phyloP scores from a whole-genome alignment of 306 rosid species.

The Begonia peltatifolia region DNA sequence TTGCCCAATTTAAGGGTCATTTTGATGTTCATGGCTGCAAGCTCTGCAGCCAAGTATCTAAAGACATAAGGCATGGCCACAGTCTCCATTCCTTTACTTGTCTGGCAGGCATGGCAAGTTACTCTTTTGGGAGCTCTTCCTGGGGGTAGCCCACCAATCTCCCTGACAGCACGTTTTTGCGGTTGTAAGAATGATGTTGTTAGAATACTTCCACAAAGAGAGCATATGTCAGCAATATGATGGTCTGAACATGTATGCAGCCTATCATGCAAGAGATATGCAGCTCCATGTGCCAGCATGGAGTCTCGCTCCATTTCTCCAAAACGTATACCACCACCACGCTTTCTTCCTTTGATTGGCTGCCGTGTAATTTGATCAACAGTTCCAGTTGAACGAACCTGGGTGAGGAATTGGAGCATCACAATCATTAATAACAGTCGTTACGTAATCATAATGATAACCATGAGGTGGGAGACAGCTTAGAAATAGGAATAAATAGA shows the following conservation, averaged over 20 bases:
- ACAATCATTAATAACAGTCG: too few relatives aligned
- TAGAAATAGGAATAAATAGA: too few relatives aligned
- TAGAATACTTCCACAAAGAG: slow-evolving; percentile 75
- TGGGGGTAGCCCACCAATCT: slow-evolving; percentile 54
- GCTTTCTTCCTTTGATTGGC: slow-evolving; percentile 80
- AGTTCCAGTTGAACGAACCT: slow-evolving; percentile 92
- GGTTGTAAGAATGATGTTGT: slow-evolving; percentile 41
- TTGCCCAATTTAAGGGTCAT: slow-evolving; percentile 52
- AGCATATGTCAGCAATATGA: slow-evolving; percentile 86
- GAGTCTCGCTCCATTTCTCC: slow-evolving; percentile 99
- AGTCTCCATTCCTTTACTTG: slow-evolving; percentile 82
- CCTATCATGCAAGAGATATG: slow-evolving; percentile 81
- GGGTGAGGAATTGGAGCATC: neutral
- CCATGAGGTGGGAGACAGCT: too few relatives aligned
- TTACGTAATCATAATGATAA: too few relatives aligned
- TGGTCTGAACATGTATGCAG: slow-evolving; percentile 85
- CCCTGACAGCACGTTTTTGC: slow-evolving; percentile 26
- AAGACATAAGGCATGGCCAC: slow-evolving; percentile 93
- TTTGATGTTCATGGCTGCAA: slow-evolving; percentile 90
- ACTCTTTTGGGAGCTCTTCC: slow-evolving; percentile 47
- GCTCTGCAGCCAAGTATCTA: slow-evolving; percentile 81
- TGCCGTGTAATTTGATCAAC: slow-evolving; percentile 70
- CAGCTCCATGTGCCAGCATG: slow-evolving; percentile 93
- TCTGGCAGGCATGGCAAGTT: slow-evolving; percentile 51
- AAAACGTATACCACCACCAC: slow-evolving; percentile 93